Conservation (phyloP, 2,329 filamentous ascomycete species). For the Neopestalotiopsis sp. region DNA sequence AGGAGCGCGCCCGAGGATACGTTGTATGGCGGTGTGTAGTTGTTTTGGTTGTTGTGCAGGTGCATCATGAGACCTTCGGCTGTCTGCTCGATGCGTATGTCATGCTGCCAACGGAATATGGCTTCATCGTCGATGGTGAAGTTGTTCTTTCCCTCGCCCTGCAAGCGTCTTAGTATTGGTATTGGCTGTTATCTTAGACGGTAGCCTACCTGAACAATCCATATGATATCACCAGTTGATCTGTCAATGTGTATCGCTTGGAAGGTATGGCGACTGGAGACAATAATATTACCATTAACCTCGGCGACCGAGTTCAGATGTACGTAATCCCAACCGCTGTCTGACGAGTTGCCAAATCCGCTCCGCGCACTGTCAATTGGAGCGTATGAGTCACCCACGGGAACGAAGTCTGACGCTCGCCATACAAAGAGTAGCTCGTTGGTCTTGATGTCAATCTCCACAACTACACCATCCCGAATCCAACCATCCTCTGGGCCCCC, state of each 20-base stretch:
- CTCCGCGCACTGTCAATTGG: not conserved
- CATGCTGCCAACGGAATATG: not conserved
- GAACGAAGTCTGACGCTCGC: slow-evolving; percentile 25
- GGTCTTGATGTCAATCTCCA: slow-evolving; percentile 28
- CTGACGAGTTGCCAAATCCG: not conserved
- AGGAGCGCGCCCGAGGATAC: not conserved
- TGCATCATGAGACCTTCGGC: not conserved
- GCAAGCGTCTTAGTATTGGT: not conserved
- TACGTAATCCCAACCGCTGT: slow-evolving; percentile 16
- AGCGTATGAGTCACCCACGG: slow-evolving; percentile 24
- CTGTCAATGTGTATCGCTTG: not conserved
- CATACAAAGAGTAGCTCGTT: slow-evolving; percentile 26
- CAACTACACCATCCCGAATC: slow-evolving; percentile 24
- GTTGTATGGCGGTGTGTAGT: not conserved
- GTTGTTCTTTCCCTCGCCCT: not conserved
- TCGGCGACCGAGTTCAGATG: slow-evolving; percentile 17
- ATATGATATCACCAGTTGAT: not conserved
- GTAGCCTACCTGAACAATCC: not conserved
- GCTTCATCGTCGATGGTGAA: not conserved
- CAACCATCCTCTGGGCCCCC: slow-evolving; percentile 23
- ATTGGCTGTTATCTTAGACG: not conserved
- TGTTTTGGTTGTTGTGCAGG: not conserved
- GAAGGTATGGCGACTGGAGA: not conserved
- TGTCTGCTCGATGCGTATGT: not conserved
- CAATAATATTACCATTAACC: not conserved